Evolutionary conservation across 306 rosid species (phyloP), one percentile per base, ranked within the genome.

Genomic region (Castanea mollissima): DNA sequence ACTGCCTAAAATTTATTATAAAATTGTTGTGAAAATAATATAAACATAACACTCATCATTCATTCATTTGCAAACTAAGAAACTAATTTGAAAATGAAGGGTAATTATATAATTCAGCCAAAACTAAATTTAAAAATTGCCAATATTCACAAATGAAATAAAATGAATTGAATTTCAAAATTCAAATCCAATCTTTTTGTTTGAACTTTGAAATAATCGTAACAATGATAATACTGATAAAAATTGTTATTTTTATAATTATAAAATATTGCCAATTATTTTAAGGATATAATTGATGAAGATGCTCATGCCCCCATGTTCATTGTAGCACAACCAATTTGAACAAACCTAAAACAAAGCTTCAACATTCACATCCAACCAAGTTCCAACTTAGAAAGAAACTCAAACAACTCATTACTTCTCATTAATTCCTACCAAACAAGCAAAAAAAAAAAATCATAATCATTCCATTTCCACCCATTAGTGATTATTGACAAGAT

Each of bases 371-470:
- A 9, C 23, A 32, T 15, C 49, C 51, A 41, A 41, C 46, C 51
- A n/a, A 68, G 15, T 18, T 46, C 72, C 72, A 14, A 18, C 52
- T 49, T 67, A 32, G 19, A 67, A 4, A 34, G 16, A 67, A 34
- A 19, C 72, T 19, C 44, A 55, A 51, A 80, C 84, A 80, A 21
- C 76, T 57, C 84, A 57, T 58, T 21, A 20, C 63, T 18, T 29
- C 62, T 69, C 76, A 58, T 41, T 41, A 11, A 49, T 80, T 76
- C 77, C 76, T 51, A 70, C 52, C 84, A 27, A 75, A 18, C 60
- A 46, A 1, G 23, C 23, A 69, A 56, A 41, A 41, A 41, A 41
- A 41, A 41, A 5, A 58, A 69, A 74, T 73, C 74, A 29, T 15
- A 35, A 68, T 35, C 54, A 68, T 19, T 68, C 19, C 54, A 41